These are phyloP conservation scores for Kodamaea laetipori DNA, from an alignment of 805 yeast species.

Conservation along the genomic window DNA sequence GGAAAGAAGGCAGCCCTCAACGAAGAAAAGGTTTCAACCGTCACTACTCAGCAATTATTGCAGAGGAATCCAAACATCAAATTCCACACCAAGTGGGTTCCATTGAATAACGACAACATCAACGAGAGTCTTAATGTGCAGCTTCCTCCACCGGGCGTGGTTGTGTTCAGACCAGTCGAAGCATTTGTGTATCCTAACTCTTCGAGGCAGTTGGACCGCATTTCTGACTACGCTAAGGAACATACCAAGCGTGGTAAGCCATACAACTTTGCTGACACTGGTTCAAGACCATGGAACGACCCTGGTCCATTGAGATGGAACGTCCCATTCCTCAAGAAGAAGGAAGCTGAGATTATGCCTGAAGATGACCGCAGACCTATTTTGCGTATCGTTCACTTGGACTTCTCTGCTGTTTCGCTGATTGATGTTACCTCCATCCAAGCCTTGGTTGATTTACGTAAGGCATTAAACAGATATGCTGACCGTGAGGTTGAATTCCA, in stretches of 20 bases:
- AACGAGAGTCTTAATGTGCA: constrained; percentile 59
- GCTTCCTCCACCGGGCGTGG: constrained; percentile 89
- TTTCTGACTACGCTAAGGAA: constrained; percentile 66
- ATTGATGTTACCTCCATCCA: constrained; percentile 82
- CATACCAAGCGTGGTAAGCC: constrained; percentile 63
- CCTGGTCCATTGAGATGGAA: constrained; percentile 62
- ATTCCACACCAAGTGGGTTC: constrained; percentile 71
- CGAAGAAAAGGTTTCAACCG: constrained; percentile 8
- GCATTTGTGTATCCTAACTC: constrained; percentile 81
- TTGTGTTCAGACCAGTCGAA: constrained; percentile 83
- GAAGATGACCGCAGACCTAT: constrained; percentile 57
- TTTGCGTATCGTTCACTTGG: constrained; percentile 73
- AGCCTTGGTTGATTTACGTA: constrained; percentile 71
- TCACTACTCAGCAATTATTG: constrained; percentile 26
- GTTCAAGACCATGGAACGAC: constrained; percentile 89
- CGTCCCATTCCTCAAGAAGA: constrained; percentile 31
- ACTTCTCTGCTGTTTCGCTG: constrained; percentile 74
- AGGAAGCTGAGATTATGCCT: constrained; percentile 16
- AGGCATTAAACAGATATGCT: constrained; percentile 70
- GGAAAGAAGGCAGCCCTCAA: constrained; percentile 23
- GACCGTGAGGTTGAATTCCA: constrained; percentile 87
- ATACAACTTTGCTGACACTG: constrained; percentile 34
- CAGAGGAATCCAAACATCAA: constrained; percentile 35
- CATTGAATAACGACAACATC: constrained; percentile 49
- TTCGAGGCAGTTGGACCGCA: constrained; percentile 67